Evolutionary conservation across 164 flowering plant genomes (phyloP).

Genomic region (Berberis thunbergii): DNA sequence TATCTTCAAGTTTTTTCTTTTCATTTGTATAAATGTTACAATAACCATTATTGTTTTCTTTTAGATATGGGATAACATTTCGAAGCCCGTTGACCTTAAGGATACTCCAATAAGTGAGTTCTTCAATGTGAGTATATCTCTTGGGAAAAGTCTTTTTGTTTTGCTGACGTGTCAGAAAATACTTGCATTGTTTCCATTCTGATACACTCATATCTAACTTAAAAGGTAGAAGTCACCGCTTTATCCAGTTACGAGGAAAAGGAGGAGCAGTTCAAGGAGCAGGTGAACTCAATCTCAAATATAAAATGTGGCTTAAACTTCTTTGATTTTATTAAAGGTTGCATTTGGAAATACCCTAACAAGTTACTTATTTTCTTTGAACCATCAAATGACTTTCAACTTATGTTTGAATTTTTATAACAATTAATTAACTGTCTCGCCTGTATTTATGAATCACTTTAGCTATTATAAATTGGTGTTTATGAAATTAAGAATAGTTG

Average conservation of each 20-base stretch:
- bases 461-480: too few relatives aligned
- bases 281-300: slow-evolving; percentile 24
- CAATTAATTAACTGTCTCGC: too few relatives aligned
- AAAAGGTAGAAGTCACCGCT: slow-evolving; percentile 50
- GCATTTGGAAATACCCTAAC: too few relatives aligned
- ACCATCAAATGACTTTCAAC: too few relatives aligned
- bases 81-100: slow-evolving; percentile 46
- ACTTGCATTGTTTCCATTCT: too few relatives aligned
- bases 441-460: too few relatives aligned
- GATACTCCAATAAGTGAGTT: slow-evolving; percentile 53
- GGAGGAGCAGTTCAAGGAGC: slow-evolving; percentile 52
- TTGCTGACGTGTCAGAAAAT: too few relatives aligned
- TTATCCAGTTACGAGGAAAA: slow-evolving; percentile 59
- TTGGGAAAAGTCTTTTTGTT: neutral
- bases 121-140: slow-evolving; percentile 34
- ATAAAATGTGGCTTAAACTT: neutral
- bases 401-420: too few relatives aligned
- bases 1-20: neutral
- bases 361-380: too few relatives aligned
- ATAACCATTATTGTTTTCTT: neutral
- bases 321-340: neutral
- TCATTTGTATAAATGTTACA: neutral
- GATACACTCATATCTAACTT: neutral
- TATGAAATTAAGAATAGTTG: too few relatives aligned
- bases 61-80: slow-evolving; percentile 60